Base-by-base conservation (phyloP, 441 rosid genomes). In the Croton setiger region DNA sequence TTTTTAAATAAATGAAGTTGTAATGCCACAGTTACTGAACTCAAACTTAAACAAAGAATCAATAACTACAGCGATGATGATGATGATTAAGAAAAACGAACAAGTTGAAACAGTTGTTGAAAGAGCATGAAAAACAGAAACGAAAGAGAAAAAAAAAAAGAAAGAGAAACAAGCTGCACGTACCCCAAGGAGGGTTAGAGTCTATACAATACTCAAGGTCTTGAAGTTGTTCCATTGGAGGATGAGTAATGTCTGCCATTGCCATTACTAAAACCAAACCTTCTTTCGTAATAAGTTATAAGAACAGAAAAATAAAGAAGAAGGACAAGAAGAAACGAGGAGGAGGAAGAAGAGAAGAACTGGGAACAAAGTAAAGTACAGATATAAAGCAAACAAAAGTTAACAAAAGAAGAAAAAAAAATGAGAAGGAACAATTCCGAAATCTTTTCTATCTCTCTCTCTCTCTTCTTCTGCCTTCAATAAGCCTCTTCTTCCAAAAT, bases 131-230 rank as follows among this genome's bases (percentile, higher is more conserved):
- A 66, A 63, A 49, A 27, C 27, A 33, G 4, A 61, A 56, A 14
- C 5, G 21, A 33, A 41, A 36, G 3, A 17, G 23, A 41, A 8
- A 58, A 21, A 33, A 33, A 5, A 58, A 56, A 11, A 7, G 21
- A 33, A 41, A 36, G 3, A 17, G 27, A 41, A 7, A 58, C n/a
- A 52, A 35, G 41, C 14, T 35, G 55, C 49, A 43, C 60, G 62
- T 79, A 95, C 99, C 96, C 98, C 98, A 92, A 66, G 97, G 89
- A 53, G 99, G 98, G 77, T 95, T 95, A 59, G 99, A 95, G 84
- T 95, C 99, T 72, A 95, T 92, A 77, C 99, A 95, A 52, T 89
- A 95, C 86, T 95, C 99, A 41, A 95, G 79, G 72, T 96, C 98
- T 70, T 95, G 99, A 80, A 95, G 99, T 81, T 95, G 97, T 72